Conservation (phyloP, 1,284 basidiomycete genomes). For the Lentinus polychrous region DNA sequence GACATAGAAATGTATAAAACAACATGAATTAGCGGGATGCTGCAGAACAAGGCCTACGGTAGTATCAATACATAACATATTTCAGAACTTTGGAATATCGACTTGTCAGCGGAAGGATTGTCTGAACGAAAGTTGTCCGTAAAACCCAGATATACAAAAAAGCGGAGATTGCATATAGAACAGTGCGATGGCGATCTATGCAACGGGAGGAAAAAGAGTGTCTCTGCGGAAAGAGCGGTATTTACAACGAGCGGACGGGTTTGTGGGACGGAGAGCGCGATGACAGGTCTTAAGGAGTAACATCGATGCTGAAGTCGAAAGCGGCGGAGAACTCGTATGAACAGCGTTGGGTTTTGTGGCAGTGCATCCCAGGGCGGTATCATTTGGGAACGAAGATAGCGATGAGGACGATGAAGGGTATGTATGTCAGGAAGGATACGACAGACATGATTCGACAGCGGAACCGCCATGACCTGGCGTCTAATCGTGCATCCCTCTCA, state of each 20-base stretch:
- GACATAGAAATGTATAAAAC: background rate
- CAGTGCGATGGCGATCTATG: too few relatives aligned
- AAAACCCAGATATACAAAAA: too few relatives aligned
- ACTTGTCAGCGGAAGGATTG: too few relatives aligned
- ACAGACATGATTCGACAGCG: slow-evolving; percentile 66
- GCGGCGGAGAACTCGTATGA: background rate
- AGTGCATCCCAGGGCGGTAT: background rate
- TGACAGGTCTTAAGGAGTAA: background rate
- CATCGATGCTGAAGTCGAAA: background rate
- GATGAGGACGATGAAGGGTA: slow-evolving; percentile 68
- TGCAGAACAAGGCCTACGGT: background rate
- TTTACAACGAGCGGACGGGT: too few relatives aligned
- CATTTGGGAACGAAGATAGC: slow-evolving; percentile 48
- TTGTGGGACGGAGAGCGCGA: background rate
- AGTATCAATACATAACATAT: slow-evolving; percentile 3
- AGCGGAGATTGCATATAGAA: too few relatives aligned
- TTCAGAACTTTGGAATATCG: too few relatives aligned
- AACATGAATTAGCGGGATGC: background rate
- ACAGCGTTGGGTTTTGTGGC: too few relatives aligned
- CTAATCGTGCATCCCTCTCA: slow-evolving; percentile 28
- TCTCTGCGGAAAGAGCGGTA: too few relatives aligned
- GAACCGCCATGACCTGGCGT: slow-evolving; percentile 63
- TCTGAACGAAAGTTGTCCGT: too few relatives aligned
- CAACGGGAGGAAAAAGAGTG: too few relatives aligned
- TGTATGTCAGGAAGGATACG: slow-evolving; percentile 65